Base-by-base conservation (phyloP, 2,329 filamentous ascomycete species). In the Ceratocystis colombiana region DNA sequence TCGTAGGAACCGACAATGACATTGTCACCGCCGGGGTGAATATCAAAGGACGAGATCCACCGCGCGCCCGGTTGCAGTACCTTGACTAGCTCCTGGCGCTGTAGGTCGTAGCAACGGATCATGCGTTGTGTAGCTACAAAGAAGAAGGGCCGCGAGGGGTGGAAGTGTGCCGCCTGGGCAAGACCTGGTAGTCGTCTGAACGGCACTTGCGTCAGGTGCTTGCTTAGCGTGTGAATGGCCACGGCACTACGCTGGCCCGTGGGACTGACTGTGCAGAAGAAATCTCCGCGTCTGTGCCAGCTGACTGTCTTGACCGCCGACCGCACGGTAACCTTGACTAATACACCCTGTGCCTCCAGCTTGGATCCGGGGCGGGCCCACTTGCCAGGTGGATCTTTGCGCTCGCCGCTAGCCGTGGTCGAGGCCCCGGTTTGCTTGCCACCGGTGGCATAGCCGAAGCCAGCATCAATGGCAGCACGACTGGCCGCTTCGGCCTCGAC, bases 81-180 rank as follows among this genome's bases (percentile, higher is more conserved):
- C 79, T 96, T 96, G 75, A 96, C 83, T 44, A 99, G 84, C 73
- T 95, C 89, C 74, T 96, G 91, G 72, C 87, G 87, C 70, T 93
- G 88, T 59, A 99, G 82, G 75, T 99, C 94, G 77, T 99, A 99
- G 73, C 89, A 89, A 66, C 94, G 88, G 73, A 99, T 92, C 67
- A 88, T 88, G 71, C 93, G 89, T 76, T 96, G 91, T 10, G 95
- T 97, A 2, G 94, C 94, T 66, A 99, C 90, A 73, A 97, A 97
- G 78, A 99, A 92, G 62, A 96, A 85, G 0, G 94, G 92, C 70
- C 91, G 88, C 50, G 87, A 89, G 1, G 94, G 94, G 75, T 99
- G 95, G 82, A 99, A 99, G 71, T 92, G 90, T 3, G 91, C 92
- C 0, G 88, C 88, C 76, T 97, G 93, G 1, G 92, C 82, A 66